Percentiles rank a stretch among this genome's conserved stretches.
These are phyloP conservation scores for Mucor racemosus DNA, from an alignment of 371 early-diverging fungal species.

Conservation along the genomic window DNA sequence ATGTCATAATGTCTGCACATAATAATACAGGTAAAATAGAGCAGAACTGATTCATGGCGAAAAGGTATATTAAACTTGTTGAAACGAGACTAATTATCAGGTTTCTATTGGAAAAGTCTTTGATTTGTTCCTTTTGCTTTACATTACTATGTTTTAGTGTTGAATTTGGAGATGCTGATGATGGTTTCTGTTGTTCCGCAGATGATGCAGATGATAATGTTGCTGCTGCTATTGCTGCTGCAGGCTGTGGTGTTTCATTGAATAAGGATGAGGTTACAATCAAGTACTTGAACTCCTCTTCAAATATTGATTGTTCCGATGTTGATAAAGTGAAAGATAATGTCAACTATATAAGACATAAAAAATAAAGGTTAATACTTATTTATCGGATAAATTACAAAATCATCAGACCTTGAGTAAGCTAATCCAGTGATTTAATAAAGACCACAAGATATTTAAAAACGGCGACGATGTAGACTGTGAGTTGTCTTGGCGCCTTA, in stretches of 20 bases:
- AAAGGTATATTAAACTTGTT: neutral
- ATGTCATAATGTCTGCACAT: neutral
- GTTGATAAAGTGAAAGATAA: conserved; percentile 46
- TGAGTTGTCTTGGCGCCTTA: neutral
- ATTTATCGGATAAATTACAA: neutral
- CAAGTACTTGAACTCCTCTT: conserved; percentile 70
- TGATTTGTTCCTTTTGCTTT: neutral
- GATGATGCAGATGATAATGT: too few species aligned
- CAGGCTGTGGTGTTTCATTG: conserved; percentile 40
- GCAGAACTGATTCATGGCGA: neutral
- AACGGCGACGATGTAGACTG: neutral
- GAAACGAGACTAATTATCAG: neutral
- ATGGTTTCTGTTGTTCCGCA: neutral
- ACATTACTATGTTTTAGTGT: neutral
- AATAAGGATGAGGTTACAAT: conserved; percentile 69
- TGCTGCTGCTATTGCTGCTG: conserved; percentile 3
- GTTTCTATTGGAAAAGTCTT: neutral
- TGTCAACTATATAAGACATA: conserved; percentile 23
- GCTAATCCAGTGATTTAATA: neutral
- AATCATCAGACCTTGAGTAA: neutral
- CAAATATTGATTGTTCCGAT: conserved; percentile 65
- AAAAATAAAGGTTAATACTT: neutral
- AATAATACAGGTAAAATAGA: neutral
- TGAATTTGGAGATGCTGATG: neutral
- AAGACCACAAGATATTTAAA: neutral